Evolutionary conservation across 2,329 filamentous ascomycete genomes (phyloP), one percentile per base, ranked within the genome.

Genomic region (Verticillium klebahnii): DNA sequence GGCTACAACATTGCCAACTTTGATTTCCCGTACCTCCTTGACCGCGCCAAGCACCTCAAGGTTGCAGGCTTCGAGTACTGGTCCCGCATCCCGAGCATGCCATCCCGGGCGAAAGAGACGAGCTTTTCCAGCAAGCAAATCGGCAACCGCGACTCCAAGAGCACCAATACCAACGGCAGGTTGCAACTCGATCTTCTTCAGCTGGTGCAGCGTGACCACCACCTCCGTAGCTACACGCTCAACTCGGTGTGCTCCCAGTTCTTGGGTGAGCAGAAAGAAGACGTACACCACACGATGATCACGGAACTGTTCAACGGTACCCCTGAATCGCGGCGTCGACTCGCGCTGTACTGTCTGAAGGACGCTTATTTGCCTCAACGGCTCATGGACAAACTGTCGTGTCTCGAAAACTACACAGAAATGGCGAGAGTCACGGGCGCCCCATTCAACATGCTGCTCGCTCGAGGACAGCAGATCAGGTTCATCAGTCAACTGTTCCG

Each of bases 341-440:
- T 99, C 57, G 95, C 95, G 1, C 86, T 99, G 1, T 99, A 99
- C 79, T 99, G 95, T 77, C 77, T 99, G 67, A 99, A 99, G 76
- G 96, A 99, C 78, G 95, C 95, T 0, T 99, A 97, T 70, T 82
- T 99, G 3, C 95, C 95, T 1, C 93, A 98, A 71, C 82, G 96
- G 63, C 77, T 99, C 59, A 93, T 99, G 88, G 95, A 99, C 72
- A 99, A 99, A 75, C 82, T 99, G 31, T 98, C 96, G 72, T 98
- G 95, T 76, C 82, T 99, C n/a, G 91, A 97, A 77, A 99, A 99
- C 74, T 98, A 98, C 71, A 98, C 95, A 0, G 95, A 99, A 78
- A 99, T 99, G 95, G 94, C 95, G 62, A 95, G 95, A 86, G 95
- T 99, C 77, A 99, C 96, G 31, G 95, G 95, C 69, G 94, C 99